Conservation (phyloP, 1,139 yeast species). For the Suhomyces terraborum region DNA sequence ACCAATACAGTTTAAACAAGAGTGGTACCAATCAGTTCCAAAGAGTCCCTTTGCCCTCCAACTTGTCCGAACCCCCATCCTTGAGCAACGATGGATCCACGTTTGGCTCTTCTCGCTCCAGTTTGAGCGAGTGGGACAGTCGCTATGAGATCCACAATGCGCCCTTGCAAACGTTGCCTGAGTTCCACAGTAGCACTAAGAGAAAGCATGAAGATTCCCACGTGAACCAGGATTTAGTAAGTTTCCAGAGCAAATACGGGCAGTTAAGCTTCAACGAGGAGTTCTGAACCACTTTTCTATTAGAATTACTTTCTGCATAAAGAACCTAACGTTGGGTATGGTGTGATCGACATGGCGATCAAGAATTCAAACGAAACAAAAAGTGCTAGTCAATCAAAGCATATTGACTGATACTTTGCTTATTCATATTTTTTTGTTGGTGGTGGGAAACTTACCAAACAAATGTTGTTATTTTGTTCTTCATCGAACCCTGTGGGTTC, state of each 20-base stretch:
- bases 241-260: conserved; percentile 40
- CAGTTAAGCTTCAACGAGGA: conserved; percentile 48
- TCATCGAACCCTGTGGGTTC: neutral
- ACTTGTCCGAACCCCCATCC: conserved; percentile 42
- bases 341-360: too few relatives aligned
- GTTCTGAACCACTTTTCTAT: too few relatives aligned
- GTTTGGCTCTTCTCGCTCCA: conserved; percentile 40
- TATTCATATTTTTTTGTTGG: too few relatives aligned
- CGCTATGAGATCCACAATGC: conserved; percentile 17
- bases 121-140: conserved; percentile 52
- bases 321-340: too few relatives aligned
- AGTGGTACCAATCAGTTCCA: conserved; percentile 16
- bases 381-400: too few relatives aligned
- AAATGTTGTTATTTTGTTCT: neutral
- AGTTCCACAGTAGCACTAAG: conserved; percentile 25
- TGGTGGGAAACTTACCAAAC: too few relatives aligned
- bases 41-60: conserved; percentile 58
- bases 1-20: conserved; percentile 7
- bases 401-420: too few relatives aligned
- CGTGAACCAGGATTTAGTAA: conserved; percentile 13
- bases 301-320: too few relatives aligned
- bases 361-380: too few relatives aligned
- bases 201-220: conserved; percentile 39
- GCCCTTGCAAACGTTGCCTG: conserved; percentile 17
- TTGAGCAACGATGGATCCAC: conserved; percentile 45